These are phyloP conservation scores for Cryphonectria parasitica DNA, from an alignment of 2,329 filamentous ascomycete species.

Conservation along the genomic window DNA sequence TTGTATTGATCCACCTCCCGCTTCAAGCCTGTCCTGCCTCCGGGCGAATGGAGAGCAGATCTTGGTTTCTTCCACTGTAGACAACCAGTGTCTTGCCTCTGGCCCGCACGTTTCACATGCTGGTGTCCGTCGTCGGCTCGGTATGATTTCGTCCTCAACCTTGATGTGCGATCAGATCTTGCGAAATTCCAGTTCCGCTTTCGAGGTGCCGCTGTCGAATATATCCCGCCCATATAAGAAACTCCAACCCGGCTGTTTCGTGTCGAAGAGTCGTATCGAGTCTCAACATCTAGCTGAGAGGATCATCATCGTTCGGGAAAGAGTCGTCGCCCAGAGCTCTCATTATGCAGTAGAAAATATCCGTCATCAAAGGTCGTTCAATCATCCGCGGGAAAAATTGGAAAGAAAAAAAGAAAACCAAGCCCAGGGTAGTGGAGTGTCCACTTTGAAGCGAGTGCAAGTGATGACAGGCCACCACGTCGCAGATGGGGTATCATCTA, in stretches of 20 bases:
- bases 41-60: slow-evolving; percentile 30
- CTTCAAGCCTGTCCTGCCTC: slow-evolving; percentile 33
- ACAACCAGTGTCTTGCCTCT: slow-evolving; percentile 48
- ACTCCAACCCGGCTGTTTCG: slow-evolving; percentile 22
- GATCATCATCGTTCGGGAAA: slow-evolving; percentile 38
- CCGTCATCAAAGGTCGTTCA: slow-evolving; percentile 50
- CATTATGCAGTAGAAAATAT: slow-evolving; percentile 34
- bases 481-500: slow-evolving; percentile 44
- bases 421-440: slow-evolving; percentile 39
- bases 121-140: slow-evolving; percentile 39
- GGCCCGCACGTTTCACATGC: slow-evolving; percentile 45
- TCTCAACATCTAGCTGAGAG: slow-evolving; percentile 31
- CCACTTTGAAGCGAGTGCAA: slow-evolving; percentile 45
- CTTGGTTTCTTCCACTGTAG: slow-evolving; percentile 40
- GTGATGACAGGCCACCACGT: slow-evolving; percentile 34
- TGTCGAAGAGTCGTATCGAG: slow-evolving; percentile 29
- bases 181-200: slow-evolving; percentile 32
- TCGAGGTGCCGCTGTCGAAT: slow-evolving; percentile 30
- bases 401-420: slow-evolving; percentile 43
- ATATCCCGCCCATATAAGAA: slow-evolving; percentile 28
- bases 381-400: slow-evolving; percentile 50
- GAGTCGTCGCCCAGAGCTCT: slow-evolving; percentile 43
- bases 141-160: slow-evolving; percentile 36
- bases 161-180: slow-evolving; percentile 25
- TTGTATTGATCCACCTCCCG: slow-evolving; percentile 34